Evolutionary conservation across 2,329 filamentous ascomycete species (phyloP).

Genomic region (Exophiala bonariae): DNA sequence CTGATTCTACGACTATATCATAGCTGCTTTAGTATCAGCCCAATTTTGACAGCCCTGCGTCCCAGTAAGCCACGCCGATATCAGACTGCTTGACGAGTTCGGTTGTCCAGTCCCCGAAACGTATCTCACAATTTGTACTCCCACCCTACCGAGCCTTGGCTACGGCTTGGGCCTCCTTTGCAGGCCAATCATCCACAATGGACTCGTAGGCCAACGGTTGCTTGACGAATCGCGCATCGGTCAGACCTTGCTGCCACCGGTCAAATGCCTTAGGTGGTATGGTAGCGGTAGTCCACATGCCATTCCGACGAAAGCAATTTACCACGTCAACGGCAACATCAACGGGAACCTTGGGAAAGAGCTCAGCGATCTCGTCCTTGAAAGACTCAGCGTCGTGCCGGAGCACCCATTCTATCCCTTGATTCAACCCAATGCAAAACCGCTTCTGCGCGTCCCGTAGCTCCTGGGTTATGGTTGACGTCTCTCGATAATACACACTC

Average conservation of each 20-base stretch:
- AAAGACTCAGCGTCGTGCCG: conserved; percentile 7
- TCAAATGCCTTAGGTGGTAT: conserved; percentile 9
- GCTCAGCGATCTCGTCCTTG: conserved; percentile 13
- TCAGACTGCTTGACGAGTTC: too few relatives aligned
- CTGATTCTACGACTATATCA: background rate
- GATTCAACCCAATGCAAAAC: conserved; percentile 10
- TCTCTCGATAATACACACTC: conserved; percentile 18
- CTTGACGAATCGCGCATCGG: conserved; percentile 10
- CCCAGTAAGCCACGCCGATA: too few relatives aligned
- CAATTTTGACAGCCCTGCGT: too few relatives aligned
- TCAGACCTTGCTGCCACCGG: conserved; percentile 15
- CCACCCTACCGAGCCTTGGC: too few relatives aligned
- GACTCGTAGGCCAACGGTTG: conserved; percentile 9
- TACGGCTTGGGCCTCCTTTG: conserved; percentile 4
- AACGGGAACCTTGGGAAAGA: conserved; percentile 12
- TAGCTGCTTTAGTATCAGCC: too few relatives aligned
- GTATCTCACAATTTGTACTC: too few relatives aligned
- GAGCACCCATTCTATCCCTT: conserved; percentile 14
- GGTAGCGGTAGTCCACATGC: conserved; percentile 16
- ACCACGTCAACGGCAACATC: conserved; percentile 10
- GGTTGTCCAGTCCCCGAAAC: too few relatives aligned
- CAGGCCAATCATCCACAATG: conserved; percentile 11
- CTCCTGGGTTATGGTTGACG: conserved; percentile 10
- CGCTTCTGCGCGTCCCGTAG: conserved; percentile 13
- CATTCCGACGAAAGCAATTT: conserved; percentile 9